These are phyloP conservation scores for Capsella bursapastoris DNA, from an alignment of 345 rosid genomes.

Conservation along the genomic window DNA sequence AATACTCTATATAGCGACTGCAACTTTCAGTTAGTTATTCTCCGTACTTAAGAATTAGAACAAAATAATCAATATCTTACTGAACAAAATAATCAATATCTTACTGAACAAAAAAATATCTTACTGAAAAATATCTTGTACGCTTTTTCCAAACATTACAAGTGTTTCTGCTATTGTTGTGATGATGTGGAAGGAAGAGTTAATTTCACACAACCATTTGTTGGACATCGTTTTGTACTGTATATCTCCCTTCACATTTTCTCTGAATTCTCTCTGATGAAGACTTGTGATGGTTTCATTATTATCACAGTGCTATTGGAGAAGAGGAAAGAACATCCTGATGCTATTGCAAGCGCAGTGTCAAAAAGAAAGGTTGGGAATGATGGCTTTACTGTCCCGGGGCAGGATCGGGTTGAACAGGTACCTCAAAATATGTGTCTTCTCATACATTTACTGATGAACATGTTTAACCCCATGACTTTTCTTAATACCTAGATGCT, in stretches of 20 bases:
- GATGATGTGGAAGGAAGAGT: constrained; percentile 17
- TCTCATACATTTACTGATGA: constrained; percentile 19
- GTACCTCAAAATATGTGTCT: constrained; percentile 44
- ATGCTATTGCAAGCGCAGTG: constrained; percentile 43
- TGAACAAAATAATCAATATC: constrained; percentile 8
- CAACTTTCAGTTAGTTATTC: constrained; percentile 13
- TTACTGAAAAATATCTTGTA: not conserved
- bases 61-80: not conserved
- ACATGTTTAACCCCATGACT: constrained; percentile 10
- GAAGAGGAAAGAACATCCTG: constrained; percentile 63
- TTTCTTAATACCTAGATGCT: constrained; percentile 8
- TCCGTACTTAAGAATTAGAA: not conserved
- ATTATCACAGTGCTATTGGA: constrained; percentile 48
- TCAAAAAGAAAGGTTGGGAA: constrained; percentile 46
- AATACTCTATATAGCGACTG: constrained; percentile 3
- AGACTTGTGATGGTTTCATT: constrained; percentile 36
- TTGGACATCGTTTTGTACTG: constrained; percentile 12
- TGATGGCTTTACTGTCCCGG: constrained; percentile 32
- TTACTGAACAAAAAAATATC: not conserved
- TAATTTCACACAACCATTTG: not conserved
- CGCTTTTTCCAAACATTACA: constrained; percentile 4
- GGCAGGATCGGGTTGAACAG: constrained; percentile 45
- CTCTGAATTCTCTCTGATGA: not conserved
- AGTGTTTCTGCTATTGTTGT: constrained; percentile 14
- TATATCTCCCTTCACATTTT: not conserved